A percentile compares a stretch with the other conserved stretches of the same genome.
These are phyloP conservation scores for Oehlia diaphana DNA, from an alignment of 192 early-diverging fungal species.

Conservation along the genomic window DNA sequence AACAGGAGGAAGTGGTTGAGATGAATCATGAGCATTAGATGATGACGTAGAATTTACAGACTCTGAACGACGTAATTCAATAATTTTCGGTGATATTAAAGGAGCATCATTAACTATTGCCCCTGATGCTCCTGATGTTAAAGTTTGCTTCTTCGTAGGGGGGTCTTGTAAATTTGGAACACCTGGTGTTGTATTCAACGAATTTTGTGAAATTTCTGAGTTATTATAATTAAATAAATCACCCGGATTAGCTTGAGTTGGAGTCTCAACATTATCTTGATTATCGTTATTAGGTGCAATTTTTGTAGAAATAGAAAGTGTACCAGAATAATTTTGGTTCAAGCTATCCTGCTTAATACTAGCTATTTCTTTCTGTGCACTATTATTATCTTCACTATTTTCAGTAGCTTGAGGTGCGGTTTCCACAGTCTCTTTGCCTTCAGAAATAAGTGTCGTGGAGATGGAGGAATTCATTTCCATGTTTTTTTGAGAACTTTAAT, in stretches of 20 bases:
- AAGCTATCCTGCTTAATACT: not conserved
- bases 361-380: not conserved
- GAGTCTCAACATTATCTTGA: not conserved
- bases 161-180: too few relatives aligned
- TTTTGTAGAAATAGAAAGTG: not conserved
- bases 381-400: not conserved
- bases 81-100: conserved; percentile 22
- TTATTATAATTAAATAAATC: not conserved
- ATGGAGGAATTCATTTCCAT: not conserved
- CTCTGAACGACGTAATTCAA: conserved; percentile 26
- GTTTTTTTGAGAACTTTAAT: not conserved
- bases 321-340: not conserved
- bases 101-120: not conserved
- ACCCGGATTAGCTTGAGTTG: not conserved
- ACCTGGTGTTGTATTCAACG: not conserved
- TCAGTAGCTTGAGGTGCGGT: not conserved
- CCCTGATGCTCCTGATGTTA: not conserved
- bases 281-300: not conserved
- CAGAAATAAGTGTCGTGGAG: not conserved
- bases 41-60: not conserved
- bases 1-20: not conserved
- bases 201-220: not conserved
- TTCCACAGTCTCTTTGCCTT: too few relatives aligned
- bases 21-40: not conserved
- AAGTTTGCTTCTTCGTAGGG: not conserved